Evolutionary conservation across 768 basidiomycete genomes (phyloP), one percentile per base, ranked within the genome.

Genomic region (Pulveroboletus sp.): DNA sequence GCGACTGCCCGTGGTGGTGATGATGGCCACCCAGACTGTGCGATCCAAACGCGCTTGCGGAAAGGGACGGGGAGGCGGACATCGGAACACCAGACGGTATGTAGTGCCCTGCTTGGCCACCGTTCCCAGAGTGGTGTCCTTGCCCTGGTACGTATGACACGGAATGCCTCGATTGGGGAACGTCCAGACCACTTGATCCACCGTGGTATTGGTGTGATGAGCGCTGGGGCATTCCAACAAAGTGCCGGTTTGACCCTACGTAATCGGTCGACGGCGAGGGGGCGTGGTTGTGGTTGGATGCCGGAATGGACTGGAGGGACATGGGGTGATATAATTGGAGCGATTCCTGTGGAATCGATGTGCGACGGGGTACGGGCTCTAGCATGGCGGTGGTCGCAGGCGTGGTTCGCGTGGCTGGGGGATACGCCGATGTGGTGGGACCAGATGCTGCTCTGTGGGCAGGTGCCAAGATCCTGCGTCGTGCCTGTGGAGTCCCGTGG

Each of bases 381-480:
- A 73, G 55, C 46, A 70, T 51, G 0, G 57, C n/a, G 0, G 61
- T 49, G 3, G 57, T 50, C 14, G 59, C 43, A 3, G 69, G 60
- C 0, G 58, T 56, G 15, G 60, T 57, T 14, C 63, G 65, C 67
- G 63, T 77, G 63, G 51, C 73, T 53, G 57, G 74, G 30, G 82
- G 80, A 70, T 82, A 89, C 15, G 81, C 78, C 6, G 85, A 87
- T 0, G 88, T 89, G 3, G 87, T 88, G 2, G 89, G 87, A 3
- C 83, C 83, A 9, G 82, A 80, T 0, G 86, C 81, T 11, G 85
- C 81, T 55, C 85, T 81, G 52, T 88, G 85, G 0, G 86, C 88
- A 24, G 88, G 88, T 9, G 89, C 88, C 51, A 91, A 79, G 63
- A 90, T 90, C 57, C 88, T 82, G 53, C 88, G 80, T 21, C 88